These are phyloP conservation scores for Pythium vanterpoolii DNA, from an alignment of 352 stramenopile species.

Conservation along the genomic window DNA sequence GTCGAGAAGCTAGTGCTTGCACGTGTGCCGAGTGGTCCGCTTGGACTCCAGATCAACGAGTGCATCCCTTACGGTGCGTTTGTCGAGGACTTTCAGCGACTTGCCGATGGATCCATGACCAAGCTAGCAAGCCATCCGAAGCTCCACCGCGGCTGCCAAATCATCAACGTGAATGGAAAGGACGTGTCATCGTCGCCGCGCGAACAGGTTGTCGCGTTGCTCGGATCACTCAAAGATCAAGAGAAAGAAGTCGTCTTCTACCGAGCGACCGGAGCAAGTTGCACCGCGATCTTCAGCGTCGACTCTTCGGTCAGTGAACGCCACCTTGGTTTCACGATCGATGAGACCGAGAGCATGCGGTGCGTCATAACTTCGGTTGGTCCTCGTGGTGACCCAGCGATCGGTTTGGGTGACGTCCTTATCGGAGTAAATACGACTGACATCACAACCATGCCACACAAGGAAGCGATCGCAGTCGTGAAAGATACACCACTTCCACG, in stretches of 20 bases:
- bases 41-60: conserved; percentile 49
- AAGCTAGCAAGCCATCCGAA: conserved; percentile 30
- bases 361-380: conserved; percentile 33
- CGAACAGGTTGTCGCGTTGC: conserved; percentile 34
- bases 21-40: conserved; percentile 34
- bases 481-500: conserved; percentile 29
- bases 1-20: conserved; percentile 51
- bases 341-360: conserved; percentile 35
- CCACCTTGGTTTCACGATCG: conserved; percentile 28
- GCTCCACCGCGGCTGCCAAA: conserved; percentile 51
- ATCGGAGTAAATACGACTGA: conserved; percentile 44
- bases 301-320: conserved; percentile 21
- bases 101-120: conserved; percentile 36
- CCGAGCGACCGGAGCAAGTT: conserved; percentile 25
- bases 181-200: conserved; percentile 39
- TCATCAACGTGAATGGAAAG: conserved; percentile 49
- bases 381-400: conserved; percentile 11
- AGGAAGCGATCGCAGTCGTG: conserved; percentile 28
- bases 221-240: conserved; percentile 35
- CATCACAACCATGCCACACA: conserved; percentile 32
- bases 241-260: conserved; percentile 64
- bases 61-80: conserved; percentile 37
- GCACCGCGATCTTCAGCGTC: conserved; percentile 29
- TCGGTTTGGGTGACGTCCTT: conserved; percentile 37
- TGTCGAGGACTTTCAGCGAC: conserved; percentile 44